Base-by-base conservation (phyloP, 1,284 basidiomycete species). In the Naganishia sp. region DNA sequence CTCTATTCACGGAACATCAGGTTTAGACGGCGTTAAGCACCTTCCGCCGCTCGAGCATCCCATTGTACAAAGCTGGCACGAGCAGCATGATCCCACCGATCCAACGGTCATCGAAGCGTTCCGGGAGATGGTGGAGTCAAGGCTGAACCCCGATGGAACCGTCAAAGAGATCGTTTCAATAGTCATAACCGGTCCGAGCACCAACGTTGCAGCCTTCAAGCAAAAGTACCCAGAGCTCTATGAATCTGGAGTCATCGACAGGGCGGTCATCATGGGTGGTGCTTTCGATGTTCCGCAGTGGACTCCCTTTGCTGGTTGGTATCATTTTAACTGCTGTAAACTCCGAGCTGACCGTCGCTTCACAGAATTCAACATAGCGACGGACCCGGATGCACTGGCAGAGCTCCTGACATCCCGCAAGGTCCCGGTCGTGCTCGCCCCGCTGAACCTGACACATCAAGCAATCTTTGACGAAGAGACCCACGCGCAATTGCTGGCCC, bases 311-410 rank as follows among this genome's bases (percentile, higher is more conserved):
- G 66, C 63, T 13, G 63, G 63, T 65, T n/a, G 21, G 63, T 64
- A n/a, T 53, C n/a, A n/a, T 36, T n/a, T 25, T 33, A 6, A 7
- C 25, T 21, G 25, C 48, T 39, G 25, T 53, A 18, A 2, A 2
- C n/a, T 44, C 49, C 18, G 23, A 31, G 44, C 33, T 36, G 6
- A 48, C 31, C 15, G 23, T 25, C 16, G 23, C 42, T 10, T 39
- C 25, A 52, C 16, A 65, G 66, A 68, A 55, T 68, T 68, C 63
- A 68, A 68, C 33, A 50, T 68, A 13, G 66, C 63, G 6, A 59
- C 57, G 44, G 66, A 68, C n/a, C 66, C 66, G 28, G 66, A 68
- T 39, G 61, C 66, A 18, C 49, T 68, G 11, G 61, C 63, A 6
- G 63, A 59, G 43, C 60, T 68, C n/a, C 48, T 65, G 50, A 53